phyloP scores from a whole-genome alignment of 2,329 filamentous ascomycete genomes.

The Epichloe glyceriae region DNA sequence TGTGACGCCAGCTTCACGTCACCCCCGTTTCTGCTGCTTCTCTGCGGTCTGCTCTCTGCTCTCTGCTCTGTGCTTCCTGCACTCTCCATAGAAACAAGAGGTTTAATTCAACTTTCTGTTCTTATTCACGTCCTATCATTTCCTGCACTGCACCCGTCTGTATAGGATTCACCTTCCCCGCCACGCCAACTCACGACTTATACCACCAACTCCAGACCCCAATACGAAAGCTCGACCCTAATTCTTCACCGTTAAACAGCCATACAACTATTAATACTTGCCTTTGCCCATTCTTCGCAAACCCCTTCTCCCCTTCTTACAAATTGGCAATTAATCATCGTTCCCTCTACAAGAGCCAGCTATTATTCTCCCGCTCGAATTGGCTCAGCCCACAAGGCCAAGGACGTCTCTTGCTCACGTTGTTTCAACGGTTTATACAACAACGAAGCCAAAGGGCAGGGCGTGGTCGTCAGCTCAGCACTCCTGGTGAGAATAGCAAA shows the following conservation, averaged over 20 bases:
- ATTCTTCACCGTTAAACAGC: background rate
- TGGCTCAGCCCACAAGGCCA: background rate
- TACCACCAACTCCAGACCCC: background rate
- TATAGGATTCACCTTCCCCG: background rate
- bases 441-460: background rate
- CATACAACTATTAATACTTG: background rate
- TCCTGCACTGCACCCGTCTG: background rate
- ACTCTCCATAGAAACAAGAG: background rate
- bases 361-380: background rate
- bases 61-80: background rate
- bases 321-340: background rate
- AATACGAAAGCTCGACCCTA: background rate
- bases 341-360: background rate
- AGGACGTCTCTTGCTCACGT: background rate
- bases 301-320: background rate
- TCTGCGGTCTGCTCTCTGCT: background rate
- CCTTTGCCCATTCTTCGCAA: background rate
- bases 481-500: background rate
- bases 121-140: background rate
- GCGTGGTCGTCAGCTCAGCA: background rate
- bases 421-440: background rate
- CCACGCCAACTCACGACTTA: background rate
- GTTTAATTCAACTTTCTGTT: background rate
- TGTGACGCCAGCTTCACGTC: background rate
- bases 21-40: background rate